phyloP scores from a whole-genome alignment of 2,329 filamentous ascomycete genomes.

The Gnomoniopsis smithogilvyi region DNA sequence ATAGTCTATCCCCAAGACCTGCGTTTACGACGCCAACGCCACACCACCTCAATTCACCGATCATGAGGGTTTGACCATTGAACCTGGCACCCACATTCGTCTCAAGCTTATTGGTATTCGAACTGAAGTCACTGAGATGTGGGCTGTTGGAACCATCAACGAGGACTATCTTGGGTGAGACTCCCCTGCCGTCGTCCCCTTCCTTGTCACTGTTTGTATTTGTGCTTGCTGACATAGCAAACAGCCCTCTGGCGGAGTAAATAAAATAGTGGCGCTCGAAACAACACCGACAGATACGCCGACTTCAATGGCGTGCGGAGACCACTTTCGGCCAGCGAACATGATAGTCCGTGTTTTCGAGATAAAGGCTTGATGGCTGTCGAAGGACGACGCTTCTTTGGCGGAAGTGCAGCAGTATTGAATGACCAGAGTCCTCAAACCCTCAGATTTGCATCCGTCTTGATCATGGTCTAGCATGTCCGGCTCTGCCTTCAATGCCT shows the following conservation, averaged over 20 bases:
- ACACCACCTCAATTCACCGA: constrained; percentile 97
- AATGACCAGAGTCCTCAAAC: neutral
- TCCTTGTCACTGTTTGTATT: no score
- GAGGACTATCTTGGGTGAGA: constrained; percentile 68
- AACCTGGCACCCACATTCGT: constrained; percentile 88
- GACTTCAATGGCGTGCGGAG: neutral
- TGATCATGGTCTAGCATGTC: neutral
- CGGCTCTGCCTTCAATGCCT: neutral
- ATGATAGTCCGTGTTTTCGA: neutral
- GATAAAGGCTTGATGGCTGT: neutral
- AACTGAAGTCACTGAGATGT: constrained; percentile 92
- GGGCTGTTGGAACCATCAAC: constrained; percentile 96
- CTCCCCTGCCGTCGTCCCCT: neutral
- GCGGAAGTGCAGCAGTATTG: neutral
- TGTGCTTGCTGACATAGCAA: neutral
- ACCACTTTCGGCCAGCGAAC: neutral
- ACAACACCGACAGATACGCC: neutral
- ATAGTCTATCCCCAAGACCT: constrained; percentile 84
- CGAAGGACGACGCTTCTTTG: neutral
- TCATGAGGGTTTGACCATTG: constrained; percentile 89
- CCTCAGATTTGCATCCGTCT: neutral
- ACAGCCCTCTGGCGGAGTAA: constrained; percentile 16
- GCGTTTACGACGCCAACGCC: constrained; percentile 93
- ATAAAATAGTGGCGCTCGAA: neutral
- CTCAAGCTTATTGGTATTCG: constrained; percentile 93